phyloP scores from a whole-genome alignment of 2,329 filamentous ascomycete genomes.

The Lojkania enalia region DNA sequence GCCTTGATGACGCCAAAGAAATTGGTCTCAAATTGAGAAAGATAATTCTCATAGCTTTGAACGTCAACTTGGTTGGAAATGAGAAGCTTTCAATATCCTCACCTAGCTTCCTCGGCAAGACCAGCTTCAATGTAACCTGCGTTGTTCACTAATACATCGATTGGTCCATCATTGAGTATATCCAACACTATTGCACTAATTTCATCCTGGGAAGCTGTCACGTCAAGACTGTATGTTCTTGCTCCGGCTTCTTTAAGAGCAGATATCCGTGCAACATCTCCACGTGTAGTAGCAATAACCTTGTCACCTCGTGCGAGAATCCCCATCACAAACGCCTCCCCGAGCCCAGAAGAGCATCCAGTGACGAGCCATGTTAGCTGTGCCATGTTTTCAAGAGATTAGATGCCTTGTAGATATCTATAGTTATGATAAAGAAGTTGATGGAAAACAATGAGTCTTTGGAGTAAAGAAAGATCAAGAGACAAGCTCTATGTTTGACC shows the following conservation, averaged over 20 bases:
- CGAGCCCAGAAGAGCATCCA: slow-evolving; percentile 58
- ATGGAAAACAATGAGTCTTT: too few species aligned
- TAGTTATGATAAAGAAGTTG: too few species aligned
- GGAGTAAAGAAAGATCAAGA: too few species aligned
- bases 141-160: slow-evolving; percentile 33
- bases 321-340: slow-evolving; percentile 49
- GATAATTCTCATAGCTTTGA: slow-evolving; percentile 45
- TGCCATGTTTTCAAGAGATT: too few species aligned
- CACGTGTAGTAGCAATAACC: slow-evolving; percentile 57
- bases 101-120: slow-evolving; percentile 21
- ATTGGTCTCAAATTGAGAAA: slow-evolving; percentile 44
- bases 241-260: slow-evolving; percentile 52
- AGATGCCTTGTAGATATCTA: too few species aligned
- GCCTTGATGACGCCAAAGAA: slow-evolving; percentile 47
- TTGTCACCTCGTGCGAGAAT: slow-evolving; percentile 54
- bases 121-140: slow-evolving; percentile 23
- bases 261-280: slow-evolving; percentile 39
- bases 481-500: too few species aligned
- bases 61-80: neutral
- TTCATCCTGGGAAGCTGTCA: slow-evolving; percentile 46
- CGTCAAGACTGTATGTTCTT: slow-evolving; percentile 51
- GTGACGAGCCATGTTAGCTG: slow-evolving; percentile 55
- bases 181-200: slow-evolving; percentile 45
- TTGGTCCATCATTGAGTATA: slow-evolving; percentile 23
- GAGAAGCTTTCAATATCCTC: slow-evolving; percentile 2